phyloP scores from a whole-genome alignment of 2,329 filamentous ascomycete species.

The Conoideocrella luteorostrata region DNA sequence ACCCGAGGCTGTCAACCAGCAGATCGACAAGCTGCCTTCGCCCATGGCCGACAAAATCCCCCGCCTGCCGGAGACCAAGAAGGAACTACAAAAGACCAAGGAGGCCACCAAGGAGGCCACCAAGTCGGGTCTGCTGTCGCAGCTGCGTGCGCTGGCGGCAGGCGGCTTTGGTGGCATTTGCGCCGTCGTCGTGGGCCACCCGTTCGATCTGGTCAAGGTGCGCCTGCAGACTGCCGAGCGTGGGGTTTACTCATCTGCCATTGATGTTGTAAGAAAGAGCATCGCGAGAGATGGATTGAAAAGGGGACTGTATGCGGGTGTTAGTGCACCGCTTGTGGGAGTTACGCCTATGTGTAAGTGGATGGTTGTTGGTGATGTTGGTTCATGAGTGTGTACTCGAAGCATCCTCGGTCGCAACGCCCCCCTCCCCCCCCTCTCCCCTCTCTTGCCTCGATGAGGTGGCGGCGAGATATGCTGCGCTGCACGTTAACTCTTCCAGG shows the following conservation, averaged over 20 bases:
- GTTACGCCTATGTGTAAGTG: constrained; percentile 97
- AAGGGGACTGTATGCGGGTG: constrained; percentile 89
- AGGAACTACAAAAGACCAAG: constrained; percentile 35
- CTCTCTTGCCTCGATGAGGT: too few relatives aligned
- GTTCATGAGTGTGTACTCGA: background rate
- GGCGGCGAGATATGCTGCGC: too few relatives aligned
- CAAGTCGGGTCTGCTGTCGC: constrained; percentile 34
- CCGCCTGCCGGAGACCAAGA: constrained; percentile 33
- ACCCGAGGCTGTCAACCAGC: constrained; percentile 17
- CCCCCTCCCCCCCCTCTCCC: too few relatives aligned
- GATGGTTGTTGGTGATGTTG: background rate
- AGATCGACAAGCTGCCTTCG: constrained; percentile 13
- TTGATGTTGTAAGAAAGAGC: constrained; percentile 88
- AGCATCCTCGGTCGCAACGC: too few relatives aligned
- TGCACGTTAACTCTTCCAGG: too few relatives aligned
- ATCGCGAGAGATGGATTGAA: constrained; percentile 76
- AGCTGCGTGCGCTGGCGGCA: constrained; percentile 75
- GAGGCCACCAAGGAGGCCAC: constrained; percentile 28
- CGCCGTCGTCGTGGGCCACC: constrained; percentile 90
- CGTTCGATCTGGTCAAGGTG: constrained; percentile 97
- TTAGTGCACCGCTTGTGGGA: constrained; percentile 87
- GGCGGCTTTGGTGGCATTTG: constrained; percentile 92
- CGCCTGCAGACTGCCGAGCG: constrained; percentile 92
- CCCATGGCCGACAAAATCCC: constrained; percentile 38
- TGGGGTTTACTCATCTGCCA: constrained; percentile 81